Evolutionary conservation across 2,329 filamentous ascomycete species (phyloP).

Genomic region (Arthrobotrys conoides): DNA sequence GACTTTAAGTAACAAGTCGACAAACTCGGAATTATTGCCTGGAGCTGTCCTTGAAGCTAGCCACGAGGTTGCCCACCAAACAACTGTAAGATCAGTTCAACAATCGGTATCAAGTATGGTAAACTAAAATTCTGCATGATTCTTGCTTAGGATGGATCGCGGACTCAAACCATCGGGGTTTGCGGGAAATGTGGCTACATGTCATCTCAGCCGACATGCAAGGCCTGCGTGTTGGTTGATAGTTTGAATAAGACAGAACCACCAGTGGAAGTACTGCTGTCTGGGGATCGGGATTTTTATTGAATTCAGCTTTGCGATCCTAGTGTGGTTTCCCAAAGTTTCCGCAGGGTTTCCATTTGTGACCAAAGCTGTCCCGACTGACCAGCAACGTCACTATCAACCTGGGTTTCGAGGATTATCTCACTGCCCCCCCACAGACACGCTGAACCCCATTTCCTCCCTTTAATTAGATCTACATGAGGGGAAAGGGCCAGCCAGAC

Average conservation of each 20-base stretch:
- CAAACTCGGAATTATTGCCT: background rate
- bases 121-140: constrained; percentile 54
- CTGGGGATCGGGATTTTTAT: background rate
- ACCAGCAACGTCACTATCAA: constrained; percentile 78
- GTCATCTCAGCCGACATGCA: constrained; percentile 92
- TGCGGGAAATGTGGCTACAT: constrained; percentile 94
- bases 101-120: constrained; percentile 30
- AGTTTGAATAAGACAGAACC: constrained; percentile 79
- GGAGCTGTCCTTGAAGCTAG: background rate
- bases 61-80: constrained; percentile 28
- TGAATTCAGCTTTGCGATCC: constrained; percentile 36
- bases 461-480: constrained; percentile 73
- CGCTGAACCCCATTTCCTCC: constrained; percentile 84
- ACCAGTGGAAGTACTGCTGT: constrained; percentile 20
- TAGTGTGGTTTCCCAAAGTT: constrained; percentile 74
- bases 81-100: constrained; percentile 5
- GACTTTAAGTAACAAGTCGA: background rate
- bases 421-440: constrained; percentile 73
- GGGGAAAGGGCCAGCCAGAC: constrained; percentile 83
- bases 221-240: constrained; percentile 91
- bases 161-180: constrained; percentile 76
- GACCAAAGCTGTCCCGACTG: constrained; percentile 76
- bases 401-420: constrained; percentile 81
- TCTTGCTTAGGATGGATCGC: constrained; percentile 63
- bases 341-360: constrained; percentile 79